Percentiles rank a stretch among this genome's conserved stretches.
Conservation (phyloP, 1,139 yeast genomes). For the Zygosaccharomyces sapae region DNA sequence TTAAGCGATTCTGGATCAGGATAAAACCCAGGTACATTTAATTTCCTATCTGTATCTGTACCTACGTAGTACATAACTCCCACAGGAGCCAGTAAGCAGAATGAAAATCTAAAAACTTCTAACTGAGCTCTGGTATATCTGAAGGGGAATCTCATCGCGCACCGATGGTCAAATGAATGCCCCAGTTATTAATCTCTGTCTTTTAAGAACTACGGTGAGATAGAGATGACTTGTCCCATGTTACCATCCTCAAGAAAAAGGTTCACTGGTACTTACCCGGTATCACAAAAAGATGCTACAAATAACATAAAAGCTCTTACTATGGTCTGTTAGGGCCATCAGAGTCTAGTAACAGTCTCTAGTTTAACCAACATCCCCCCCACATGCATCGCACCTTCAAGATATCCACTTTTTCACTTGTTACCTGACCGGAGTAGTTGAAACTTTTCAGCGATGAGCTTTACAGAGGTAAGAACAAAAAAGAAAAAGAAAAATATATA, state of each 20-base stretch:
- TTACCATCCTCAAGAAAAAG: not conserved
- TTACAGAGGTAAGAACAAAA: not conserved
- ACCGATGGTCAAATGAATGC: no score
- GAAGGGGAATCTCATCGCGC: constrained; percentile 26
- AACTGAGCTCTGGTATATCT: constrained; percentile 51
- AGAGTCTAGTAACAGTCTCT: not conserved
- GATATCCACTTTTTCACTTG: not conserved
- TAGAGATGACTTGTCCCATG: not conserved
- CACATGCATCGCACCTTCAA: not conserved
- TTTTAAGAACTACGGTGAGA: not conserved
- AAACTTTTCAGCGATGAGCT: constrained; percentile 1
- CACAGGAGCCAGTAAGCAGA: constrained; percentile 81
- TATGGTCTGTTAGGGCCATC: not conserved
- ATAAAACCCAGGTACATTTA: constrained; percentile 94
- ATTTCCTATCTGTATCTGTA: constrained; percentile 78
- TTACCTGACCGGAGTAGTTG: not conserved
- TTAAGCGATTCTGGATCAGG: constrained; percentile 92
- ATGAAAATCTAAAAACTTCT: constrained; percentile 74
- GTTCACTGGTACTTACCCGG: constrained; percentile 2
- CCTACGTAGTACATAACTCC: constrained; percentile 90
- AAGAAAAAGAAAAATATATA: not conserved
- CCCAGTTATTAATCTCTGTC: no score
- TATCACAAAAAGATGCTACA: not conserved
- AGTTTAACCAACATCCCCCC: not conserved
- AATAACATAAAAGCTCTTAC: not conserved